These are phyloP conservation scores for Botrytis sinoallii DNA, from an alignment of 2,329 filamentous ascomycete species.

Conservation along the genomic window DNA sequence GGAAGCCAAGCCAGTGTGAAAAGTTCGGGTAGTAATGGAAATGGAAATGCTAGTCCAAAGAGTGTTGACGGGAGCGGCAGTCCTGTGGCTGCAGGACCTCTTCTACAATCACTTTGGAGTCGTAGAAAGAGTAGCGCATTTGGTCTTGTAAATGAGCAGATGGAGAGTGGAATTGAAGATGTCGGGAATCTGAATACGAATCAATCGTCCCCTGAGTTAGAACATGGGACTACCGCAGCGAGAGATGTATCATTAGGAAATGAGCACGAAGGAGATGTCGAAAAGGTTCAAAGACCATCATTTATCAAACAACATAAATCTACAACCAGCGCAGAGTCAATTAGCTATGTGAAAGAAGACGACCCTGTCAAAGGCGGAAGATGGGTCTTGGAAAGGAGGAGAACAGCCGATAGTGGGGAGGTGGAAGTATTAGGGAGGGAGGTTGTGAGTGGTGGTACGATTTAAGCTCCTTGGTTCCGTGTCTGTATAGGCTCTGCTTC, in stretches of 20 bases:
- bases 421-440: slow-evolving; percentile 63
- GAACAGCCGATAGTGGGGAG: slow-evolving; percentile 63
- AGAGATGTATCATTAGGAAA: neutral
- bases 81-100: slow-evolving; percentile 25
- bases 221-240: neutral
- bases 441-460: slow-evolving; percentile 38
- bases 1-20: slow-evolving; percentile 72
- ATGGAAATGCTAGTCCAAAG: slow-evolving; percentile 37
- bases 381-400: slow-evolving; percentile 68
- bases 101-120: neutral
- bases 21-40: slow-evolving; percentile 47
- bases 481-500: neutral
- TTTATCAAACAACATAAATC: slow-evolving; percentile 43
- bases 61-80: slow-evolving; percentile 30
- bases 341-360: slow-evolving; percentile 62
- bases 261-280: slow-evolving; percentile 34
- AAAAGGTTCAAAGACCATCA: slow-evolving; percentile 7
- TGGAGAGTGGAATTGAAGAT: slow-evolving; percentile 23
- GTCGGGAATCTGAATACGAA: neutral
- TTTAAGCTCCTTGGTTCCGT: neutral
- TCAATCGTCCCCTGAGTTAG: slow-evolving; percentile 19
- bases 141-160: slow-evolving; percentile 19
- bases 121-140: slow-evolving; percentile 13
- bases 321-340: slow-evolving; percentile 61
- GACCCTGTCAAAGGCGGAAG: slow-evolving; percentile 55